A percentile compares a stretch with the other conserved stretches of the same genome.
Evolutionary conservation across 75 land plant genomes (phyloP).

Genomic region (Sequoia sempervirens): DNA sequence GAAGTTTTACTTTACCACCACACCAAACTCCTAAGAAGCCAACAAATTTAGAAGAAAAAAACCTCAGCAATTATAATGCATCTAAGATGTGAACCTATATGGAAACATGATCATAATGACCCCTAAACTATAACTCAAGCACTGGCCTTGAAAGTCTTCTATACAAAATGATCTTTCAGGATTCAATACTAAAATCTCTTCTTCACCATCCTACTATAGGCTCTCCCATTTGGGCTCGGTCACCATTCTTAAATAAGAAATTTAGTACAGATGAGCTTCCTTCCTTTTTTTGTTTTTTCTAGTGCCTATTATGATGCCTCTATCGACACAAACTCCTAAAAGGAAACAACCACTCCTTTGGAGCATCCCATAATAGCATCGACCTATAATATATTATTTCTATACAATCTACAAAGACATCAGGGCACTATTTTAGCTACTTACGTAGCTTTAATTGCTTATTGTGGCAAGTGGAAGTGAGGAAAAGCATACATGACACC

Average conservation of each 20-base stretch:
- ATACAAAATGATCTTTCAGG: not conserved
- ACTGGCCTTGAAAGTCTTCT: not conserved
- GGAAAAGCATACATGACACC: constrained; percentile 99
- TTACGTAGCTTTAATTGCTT: constrained; percentile 81
- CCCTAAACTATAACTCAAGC: not conserved
- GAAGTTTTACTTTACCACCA: constrained; percentile 78
- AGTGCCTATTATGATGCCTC: too few species aligned
- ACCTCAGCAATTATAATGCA: not conserved
- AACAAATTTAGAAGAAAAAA: not conserved
- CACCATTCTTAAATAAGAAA: constrained; percentile 61
- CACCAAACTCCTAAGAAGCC: too few species aligned
- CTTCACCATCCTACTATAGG: constrained; percentile 61
- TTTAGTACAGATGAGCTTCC: constrained; percentile 39
- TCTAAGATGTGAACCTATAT: not conserved
- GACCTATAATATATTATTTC: too few species aligned
- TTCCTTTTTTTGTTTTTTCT: too few species aligned
- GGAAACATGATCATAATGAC: not conserved
- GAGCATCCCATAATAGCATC: too few species aligned
- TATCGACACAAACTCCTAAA: too few species aligned
- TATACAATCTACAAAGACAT: too few species aligned
- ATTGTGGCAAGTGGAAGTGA: constrained; percentile 57
- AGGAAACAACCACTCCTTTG: too few species aligned
- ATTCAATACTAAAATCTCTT: not conserved
- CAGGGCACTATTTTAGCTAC: constrained; percentile 67
- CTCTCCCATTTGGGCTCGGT: constrained; percentile 78